phyloP scores from a whole-genome alignment of 495 filamentous ascomycete species.

The Margaritispora aquatica region DNA sequence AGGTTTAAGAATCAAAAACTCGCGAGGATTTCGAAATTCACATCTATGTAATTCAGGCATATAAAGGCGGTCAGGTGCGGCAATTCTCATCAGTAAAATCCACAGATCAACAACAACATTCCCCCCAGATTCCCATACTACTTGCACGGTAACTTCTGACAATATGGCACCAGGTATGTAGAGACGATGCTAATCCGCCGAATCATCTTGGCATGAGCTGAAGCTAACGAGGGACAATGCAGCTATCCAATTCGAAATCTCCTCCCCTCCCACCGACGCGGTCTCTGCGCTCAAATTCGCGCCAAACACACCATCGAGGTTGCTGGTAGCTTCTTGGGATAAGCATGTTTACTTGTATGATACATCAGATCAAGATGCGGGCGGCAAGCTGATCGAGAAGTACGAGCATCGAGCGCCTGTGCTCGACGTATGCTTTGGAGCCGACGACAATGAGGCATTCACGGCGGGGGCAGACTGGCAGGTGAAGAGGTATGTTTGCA shows the following conservation, averaged over 20 bases:
- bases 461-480: slow-evolving; percentile 79
- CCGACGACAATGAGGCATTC: slow-evolving; percentile 73
- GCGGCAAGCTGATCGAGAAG: slow-evolving; percentile 58
- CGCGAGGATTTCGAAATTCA: not conserved
- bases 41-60: not conserved
- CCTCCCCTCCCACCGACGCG: slow-evolving; percentile 75
- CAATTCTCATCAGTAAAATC: not conserved
- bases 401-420: slow-evolving; percentile 83
- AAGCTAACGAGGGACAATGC: not conserved
- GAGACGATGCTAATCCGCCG: too few relatives aligned
- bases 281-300: slow-evolving; percentile 85
- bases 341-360: slow-evolving; percentile 89
- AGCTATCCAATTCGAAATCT: slow-evolving; percentile 64
- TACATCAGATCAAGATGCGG: slow-evolving; percentile 50
- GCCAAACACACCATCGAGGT: slow-evolving; percentile 54
- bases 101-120: slow-evolving; percentile 1
- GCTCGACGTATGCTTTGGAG: slow-evolving; percentile 86
- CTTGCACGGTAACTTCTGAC: not conserved
- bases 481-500: slow-evolving; percentile 55
- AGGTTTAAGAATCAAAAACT: not conserved
- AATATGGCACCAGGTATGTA: slow-evolving; percentile 26
- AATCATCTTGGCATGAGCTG: not conserved
- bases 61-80: not conserved
- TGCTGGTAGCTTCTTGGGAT: slow-evolving; percentile 94
- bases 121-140: not conserved